phyloP scores from a whole-genome alignment of 2,329 filamentous ascomycete species.

The Alternaria sp. region DNA sequence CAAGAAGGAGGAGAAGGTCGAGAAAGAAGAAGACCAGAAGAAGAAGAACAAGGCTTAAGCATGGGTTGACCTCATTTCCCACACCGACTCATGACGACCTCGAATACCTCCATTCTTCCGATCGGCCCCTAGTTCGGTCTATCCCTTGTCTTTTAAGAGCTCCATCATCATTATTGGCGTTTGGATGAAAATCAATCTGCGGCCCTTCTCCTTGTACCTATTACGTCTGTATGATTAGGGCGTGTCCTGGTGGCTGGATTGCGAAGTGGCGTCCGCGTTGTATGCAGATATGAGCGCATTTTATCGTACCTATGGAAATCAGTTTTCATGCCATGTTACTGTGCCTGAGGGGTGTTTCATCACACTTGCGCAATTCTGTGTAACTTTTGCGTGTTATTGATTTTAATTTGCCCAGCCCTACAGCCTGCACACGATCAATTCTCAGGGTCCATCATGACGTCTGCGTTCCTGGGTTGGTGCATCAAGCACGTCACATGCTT shows the following conservation, averaged over 20 bases:
- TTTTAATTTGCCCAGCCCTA: neutral
- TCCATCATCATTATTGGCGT: conserved; percentile 26
- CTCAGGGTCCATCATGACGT: conserved; percentile 37
- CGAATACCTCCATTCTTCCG: neutral
- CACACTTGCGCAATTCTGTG: neutral
- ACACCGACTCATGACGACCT: neutral
- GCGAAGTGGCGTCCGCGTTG: conserved; percentile 10
- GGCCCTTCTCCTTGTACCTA: conserved; percentile 7
- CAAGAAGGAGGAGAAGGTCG: conserved; percentile 33
- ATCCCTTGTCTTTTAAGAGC: neutral
- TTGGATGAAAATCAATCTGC: conserved; percentile 17
- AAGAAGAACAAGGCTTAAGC: conserved; percentile 28
- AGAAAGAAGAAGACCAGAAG: conserved; percentile 33
- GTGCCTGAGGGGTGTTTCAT: neutral
- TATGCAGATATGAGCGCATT: conserved; percentile 9
- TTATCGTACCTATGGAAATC: neutral
- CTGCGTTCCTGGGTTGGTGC: conserved; percentile 9
- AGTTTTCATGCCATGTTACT: neutral
- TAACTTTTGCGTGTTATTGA: neutral
- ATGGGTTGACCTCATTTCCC: neutral
- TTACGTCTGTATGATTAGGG: conserved; percentile 27
- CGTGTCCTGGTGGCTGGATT: conserved; percentile 7
- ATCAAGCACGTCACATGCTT: conserved; percentile 17
- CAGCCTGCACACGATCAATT: neutral
- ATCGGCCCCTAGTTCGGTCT: neutral